Percentiles rank a stretch among this genome's conserved stretches.
phyloP scores from a whole-genome alignment of 441 rosid genomes.

The Eruca vesicaria region DNA sequence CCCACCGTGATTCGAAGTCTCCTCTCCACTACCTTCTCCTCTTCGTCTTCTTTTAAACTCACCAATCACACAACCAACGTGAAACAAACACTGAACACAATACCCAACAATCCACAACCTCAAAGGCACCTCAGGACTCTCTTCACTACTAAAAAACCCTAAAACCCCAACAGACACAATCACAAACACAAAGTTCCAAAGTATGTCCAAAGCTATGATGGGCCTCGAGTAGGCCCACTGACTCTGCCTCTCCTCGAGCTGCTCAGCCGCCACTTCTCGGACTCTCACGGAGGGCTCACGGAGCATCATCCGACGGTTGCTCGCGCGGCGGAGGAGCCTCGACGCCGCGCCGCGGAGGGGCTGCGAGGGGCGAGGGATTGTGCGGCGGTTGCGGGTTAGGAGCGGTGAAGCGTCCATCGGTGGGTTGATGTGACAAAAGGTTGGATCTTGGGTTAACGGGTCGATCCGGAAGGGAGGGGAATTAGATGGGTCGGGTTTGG shows the following conservation, averaged over 20 bases:
- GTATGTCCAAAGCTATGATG: slow-evolving; percentile 49
- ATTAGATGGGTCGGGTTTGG: slow-evolving; percentile 6
- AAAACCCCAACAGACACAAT: slow-evolving; percentile 42
- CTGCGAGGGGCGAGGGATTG: slow-evolving; percentile 50
- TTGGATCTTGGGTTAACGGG: slow-evolving; percentile 23
- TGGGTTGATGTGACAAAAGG: slow-evolving; percentile 26
- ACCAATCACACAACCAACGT: slow-evolving; percentile 47
- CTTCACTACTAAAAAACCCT: slow-evolving; percentile 42
- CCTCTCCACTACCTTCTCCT: slow-evolving; percentile 22
- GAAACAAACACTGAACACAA: slow-evolving; percentile 52
- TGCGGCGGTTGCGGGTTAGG: slow-evolving; percentile 56
- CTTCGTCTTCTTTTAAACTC: slow-evolving; percentile 52
- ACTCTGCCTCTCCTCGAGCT: slow-evolving; percentile 66
- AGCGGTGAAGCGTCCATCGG: slow-evolving; percentile 64
- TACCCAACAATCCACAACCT: slow-evolving; percentile 65
- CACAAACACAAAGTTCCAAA: slow-evolving; percentile 58
- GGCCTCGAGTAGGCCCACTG: slow-evolving; percentile 70
- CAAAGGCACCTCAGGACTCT: slow-evolving; percentile 53
- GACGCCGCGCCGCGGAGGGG: slow-evolving; percentile 61
- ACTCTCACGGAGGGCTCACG: slow-evolving; percentile 63
- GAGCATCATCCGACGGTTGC: slow-evolving; percentile 65
- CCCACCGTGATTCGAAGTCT: slow-evolving; percentile 34
- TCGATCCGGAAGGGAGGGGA: background rate
- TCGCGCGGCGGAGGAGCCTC: slow-evolving; percentile 62
- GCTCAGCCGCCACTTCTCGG: slow-evolving; percentile 68